Evolutionary conservation across 2,329 filamentous ascomycete genomes (phyloP).

Genomic region (Cercospora brassicicola): DNA sequence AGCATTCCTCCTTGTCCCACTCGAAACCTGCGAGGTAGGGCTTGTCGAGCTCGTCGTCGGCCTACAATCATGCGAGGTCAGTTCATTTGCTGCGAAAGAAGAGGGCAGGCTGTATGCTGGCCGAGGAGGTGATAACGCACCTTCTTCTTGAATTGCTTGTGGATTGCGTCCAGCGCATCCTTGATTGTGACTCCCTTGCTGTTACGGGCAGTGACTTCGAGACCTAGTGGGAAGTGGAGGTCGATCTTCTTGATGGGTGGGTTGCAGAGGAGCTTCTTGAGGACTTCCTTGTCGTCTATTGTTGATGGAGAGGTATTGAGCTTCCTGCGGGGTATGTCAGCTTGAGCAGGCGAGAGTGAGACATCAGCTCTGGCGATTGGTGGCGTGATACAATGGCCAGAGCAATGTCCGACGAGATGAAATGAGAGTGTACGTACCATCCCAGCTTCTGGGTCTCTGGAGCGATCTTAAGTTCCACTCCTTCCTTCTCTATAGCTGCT

Average conservation of each 20-base stretch:
- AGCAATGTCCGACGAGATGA: neutral
- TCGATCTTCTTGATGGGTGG: constrained; percentile 93
- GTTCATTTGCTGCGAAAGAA: constrained; percentile 33
- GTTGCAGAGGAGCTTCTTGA: constrained; percentile 76
- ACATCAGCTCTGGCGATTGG: neutral
- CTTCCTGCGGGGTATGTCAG: constrained; percentile 63
- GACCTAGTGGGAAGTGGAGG: constrained; percentile 82
- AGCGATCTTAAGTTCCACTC: constrained; percentile 70
- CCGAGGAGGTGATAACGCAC: constrained; percentile 47
- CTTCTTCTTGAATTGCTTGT: constrained; percentile 97
- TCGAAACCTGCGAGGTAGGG: constrained; percentile 92
- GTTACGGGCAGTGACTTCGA: constrained; percentile 86
- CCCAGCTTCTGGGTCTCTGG: constrained; percentile 83
- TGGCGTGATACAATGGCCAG: neutral
- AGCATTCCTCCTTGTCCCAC: constrained; percentile 92
- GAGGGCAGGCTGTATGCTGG: no score
- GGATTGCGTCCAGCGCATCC: constrained; percentile 90
- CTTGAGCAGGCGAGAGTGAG: neutral
- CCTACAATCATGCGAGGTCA: constrained; percentile 50
- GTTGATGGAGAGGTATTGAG: constrained; percentile 80
- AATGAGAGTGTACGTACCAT: constrained; percentile 62
- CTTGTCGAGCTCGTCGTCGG: constrained; percentile 84
- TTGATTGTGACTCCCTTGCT: constrained; percentile 95
- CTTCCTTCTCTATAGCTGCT: constrained; percentile 80
- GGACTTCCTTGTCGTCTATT: constrained; percentile 78